A percentile compares a stretch with the other conserved stretches of the same genome.
phyloP scores from a whole-genome alignment of 1,284 basidiomycete species.

The Pseudozyma hubeiensis region DNA sequence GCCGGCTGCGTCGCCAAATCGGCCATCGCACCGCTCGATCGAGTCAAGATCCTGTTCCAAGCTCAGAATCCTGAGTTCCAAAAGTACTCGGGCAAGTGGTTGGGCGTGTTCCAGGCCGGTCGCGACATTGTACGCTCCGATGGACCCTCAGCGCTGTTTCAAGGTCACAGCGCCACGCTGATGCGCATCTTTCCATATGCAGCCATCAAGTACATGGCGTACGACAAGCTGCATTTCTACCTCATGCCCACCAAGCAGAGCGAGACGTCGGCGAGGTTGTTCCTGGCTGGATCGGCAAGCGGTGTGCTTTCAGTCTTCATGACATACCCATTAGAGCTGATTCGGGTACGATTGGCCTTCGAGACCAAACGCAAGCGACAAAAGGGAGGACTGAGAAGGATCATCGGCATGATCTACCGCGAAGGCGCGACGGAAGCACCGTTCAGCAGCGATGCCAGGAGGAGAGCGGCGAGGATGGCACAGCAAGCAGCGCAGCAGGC shows the following conservation, averaged over 20 bases:
- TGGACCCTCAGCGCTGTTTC: constrained; percentile 85
- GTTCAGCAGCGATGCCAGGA: constrained; percentile 60
- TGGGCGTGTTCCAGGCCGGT: constrained; percentile 85
- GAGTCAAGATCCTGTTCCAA: constrained; percentile 99
- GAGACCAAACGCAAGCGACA: constrained; percentile 74
- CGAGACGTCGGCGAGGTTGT: constrained; percentile 85
- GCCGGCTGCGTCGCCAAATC: constrained; percentile 97
- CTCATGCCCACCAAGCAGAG: constrained; percentile 85
- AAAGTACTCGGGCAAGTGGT: constrained; percentile 88
- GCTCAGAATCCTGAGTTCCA: constrained; percentile 94
- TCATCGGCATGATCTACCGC: constrained; percentile 62
- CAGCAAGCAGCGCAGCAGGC: constrained; percentile 71
- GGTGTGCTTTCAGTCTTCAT: constrained; percentile 88
- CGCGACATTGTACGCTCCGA: constrained; percentile 79
- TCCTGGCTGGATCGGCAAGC: constrained; percentile 86
- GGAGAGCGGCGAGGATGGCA: constrained; percentile 72
- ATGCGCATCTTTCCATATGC: constrained; percentile 88
- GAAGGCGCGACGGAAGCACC: constrained; percentile 65
- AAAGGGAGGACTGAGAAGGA: constrained; percentile 54
- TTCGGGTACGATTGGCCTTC: constrained; percentile 94
- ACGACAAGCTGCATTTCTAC: constrained; percentile 83
- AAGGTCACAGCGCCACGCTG: constrained; percentile 92
- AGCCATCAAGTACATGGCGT: constrained; percentile 97
- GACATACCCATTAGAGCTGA: constrained; percentile 94
- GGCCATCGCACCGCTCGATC: constrained; percentile 93